These are phyloP conservation scores for Curvularia sp. DNA, from an alignment of 2,329 filamentous ascomycete genomes.

Conservation along the genomic window DNA sequence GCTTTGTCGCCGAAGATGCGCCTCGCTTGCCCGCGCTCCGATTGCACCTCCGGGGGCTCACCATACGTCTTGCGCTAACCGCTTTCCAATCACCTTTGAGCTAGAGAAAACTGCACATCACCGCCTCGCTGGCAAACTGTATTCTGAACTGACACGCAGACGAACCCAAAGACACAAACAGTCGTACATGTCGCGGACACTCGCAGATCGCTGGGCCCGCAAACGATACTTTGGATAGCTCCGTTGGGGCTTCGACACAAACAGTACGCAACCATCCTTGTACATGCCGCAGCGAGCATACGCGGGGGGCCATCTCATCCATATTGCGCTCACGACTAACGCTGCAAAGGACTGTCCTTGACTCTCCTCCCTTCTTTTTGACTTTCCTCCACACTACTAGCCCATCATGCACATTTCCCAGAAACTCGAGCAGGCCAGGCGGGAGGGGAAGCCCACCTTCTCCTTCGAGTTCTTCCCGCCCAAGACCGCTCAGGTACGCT, in stretches of 20 bases:
- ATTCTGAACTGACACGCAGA: constrained; percentile 5
- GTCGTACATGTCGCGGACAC: constrained; percentile 62
- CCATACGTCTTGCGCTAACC: constrained; percentile 27
- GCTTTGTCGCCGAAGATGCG: constrained; percentile 16
- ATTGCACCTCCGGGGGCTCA: constrained; percentile 20
- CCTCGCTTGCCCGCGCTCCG: constrained; percentile 28
- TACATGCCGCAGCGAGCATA: constrained; percentile 25
- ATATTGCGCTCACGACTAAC: constrained; percentile 14
- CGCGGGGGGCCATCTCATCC: constrained; percentile 29
- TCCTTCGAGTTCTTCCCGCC: constrained; percentile 99
- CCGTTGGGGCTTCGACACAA: constrained; percentile 15
- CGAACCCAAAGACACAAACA: constrained; percentile 1
- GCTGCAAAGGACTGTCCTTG: constrained; percentile 8
- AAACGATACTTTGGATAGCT: constrained; percentile 55
- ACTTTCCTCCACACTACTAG: constrained; percentile 1
- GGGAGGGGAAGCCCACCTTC: constrained; percentile 83
- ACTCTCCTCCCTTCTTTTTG: constrained; percentile 7
- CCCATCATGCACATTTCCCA: constrained; percentile 90
- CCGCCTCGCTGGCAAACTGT: constrained; percentile 16
- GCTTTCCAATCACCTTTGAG: constrained; percentile 18
- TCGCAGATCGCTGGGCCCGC: constrained; percentile 59
- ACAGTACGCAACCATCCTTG: constrained; percentile 32
- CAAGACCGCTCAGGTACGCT: constrained; percentile 78
- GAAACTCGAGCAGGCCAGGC: constrained; percentile 83
- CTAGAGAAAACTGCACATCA: constrained; percentile 31